phyloP scores from a whole-genome alignment of 2,329 filamentous ascomycete genomes.

The Colletotrichum australisinense region DNA sequence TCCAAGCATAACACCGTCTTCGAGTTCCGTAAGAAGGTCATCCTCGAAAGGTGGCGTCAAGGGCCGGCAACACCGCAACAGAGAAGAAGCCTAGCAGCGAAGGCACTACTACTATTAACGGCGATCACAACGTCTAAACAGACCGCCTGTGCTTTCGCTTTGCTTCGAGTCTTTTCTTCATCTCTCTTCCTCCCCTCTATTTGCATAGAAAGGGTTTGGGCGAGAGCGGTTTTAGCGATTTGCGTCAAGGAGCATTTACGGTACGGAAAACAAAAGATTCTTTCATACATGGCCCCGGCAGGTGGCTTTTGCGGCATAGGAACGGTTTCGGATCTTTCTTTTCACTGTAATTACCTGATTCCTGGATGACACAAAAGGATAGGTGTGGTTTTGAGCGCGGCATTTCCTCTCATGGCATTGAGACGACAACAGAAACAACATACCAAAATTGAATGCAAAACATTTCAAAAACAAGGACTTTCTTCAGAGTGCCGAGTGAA shows the following conservation, averaged over 20 bases:
- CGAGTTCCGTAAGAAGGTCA: slow-evolving; percentile 35
- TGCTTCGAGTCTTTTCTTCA: slow-evolving; percentile 13
- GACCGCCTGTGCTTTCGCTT: not conserved
- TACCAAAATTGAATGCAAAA: slow-evolving; percentile 23
- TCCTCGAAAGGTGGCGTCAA: slow-evolving; percentile 30
- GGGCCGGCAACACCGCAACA: not conserved
- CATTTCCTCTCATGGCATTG: slow-evolving; percentile 11
- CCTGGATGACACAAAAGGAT: not conserved
- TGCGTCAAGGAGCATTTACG: slow-evolving; percentile 29
- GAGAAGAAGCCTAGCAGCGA: slow-evolving; percentile 33
- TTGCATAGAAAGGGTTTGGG: not conserved
- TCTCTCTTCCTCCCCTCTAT: slow-evolving; percentile 1
- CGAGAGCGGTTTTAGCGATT: slow-evolving; percentile 27
- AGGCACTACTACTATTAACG: slow-evolving; percentile 22
- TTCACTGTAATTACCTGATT: slow-evolving; percentile 32
- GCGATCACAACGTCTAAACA: slow-evolving; percentile 27
- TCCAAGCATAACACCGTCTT: slow-evolving; percentile 48
- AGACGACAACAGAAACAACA: not conserved
- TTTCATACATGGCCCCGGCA: slow-evolving; percentile 14
- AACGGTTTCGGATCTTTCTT: slow-evolving; percentile 19
- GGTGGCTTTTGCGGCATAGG: slow-evolving; percentile 20
- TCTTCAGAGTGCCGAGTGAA: not conserved
- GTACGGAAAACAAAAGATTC: slow-evolving; percentile 19
- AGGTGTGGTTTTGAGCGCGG: slow-evolving; percentile 27
- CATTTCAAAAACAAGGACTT: not conserved